Conservation (phyloP, 352 stramenopile genomes). For the Phytophthora brassicae region DNA sequence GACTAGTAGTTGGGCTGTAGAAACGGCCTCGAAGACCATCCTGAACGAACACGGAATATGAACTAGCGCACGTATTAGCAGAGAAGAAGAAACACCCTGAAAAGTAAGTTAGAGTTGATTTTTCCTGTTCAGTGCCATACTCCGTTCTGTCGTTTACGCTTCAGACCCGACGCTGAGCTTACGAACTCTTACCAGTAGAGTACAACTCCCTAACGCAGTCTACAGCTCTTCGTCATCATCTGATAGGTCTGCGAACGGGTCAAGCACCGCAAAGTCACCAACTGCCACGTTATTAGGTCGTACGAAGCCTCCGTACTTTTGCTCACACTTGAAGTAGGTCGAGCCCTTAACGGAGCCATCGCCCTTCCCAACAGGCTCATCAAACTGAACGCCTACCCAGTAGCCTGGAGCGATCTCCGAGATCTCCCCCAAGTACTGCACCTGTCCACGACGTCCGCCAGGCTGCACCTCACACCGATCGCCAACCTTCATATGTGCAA, state of each 20-base stretch:
- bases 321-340: constrained; percentile 91
- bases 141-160: constrained; percentile 19
- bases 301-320: constrained; percentile 94
- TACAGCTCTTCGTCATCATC: constrained; percentile 83
- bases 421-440: constrained; percentile 93
- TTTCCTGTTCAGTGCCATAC: constrained; percentile 21
- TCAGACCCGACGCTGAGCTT: no score
- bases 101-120: constrained; percentile 60
- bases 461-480: constrained; percentile 97
- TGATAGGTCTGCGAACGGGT: constrained; percentile 75
- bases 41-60: background rate
- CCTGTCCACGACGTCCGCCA: constrained; percentile 90
- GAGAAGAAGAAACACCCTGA: constrained; percentile 32
- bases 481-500: constrained; percentile 90
- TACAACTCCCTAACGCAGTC: background rate
- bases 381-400: constrained; percentile 96
- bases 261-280: constrained; percentile 91
- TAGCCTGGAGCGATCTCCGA: constrained; percentile 88
- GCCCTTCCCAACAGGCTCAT: constrained; percentile 95
- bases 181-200: no score
- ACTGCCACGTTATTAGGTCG: constrained; percentile 92
- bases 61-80: constrained; percentile 23
- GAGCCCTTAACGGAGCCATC: constrained; percentile 92
- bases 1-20: no score
- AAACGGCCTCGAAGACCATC: no score